Evolutionary conservation across 768 basidiomycete genomes (phyloP), one percentile per base, ranked within the genome.

Genomic region (Gloeopeniophorella convolvens): DNA sequence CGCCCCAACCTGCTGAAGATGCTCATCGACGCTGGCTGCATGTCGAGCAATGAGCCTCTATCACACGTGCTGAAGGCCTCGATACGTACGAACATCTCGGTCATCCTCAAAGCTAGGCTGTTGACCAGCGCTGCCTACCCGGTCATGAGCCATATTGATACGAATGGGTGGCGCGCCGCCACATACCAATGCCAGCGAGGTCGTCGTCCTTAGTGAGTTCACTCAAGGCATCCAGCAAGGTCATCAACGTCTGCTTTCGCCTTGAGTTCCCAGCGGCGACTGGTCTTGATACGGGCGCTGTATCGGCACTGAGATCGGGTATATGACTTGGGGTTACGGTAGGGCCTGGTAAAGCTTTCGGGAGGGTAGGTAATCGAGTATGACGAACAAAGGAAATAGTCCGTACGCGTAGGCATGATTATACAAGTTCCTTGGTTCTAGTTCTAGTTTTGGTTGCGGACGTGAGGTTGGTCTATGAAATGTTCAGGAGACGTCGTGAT

Each of bases 1-100:
- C 4, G 83, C 82, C 10, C 85, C 85, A 10, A 73, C 75, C 51
- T 70, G 72, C 66, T 85, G 83, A n/a, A 81, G 62, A 57, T 83
- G 79, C 56, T 87, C 84, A 57, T 86, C 80, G 48, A 82, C 78
- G 36, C 74, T 77, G 6, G 81, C 83, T 82, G 44, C 2, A 44
- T 12, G 23, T 23, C 8, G 16, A 37, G 16, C 20, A n/a, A 37
- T 42, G 20, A 34, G 42, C 13, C 11, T 18, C 28, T 20, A 24
- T n/a, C 13, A 21, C 41, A 20, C 15, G 15, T 24, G 15, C 13
- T 42, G 45, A 23, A 16, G 7, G 32, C 23, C 21, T 21, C 58
- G 49, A 48, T 28, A 82, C 83, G 72, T 62, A 85, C 83, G 79
- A 55, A 78, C 76, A 56, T 82, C 82, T 58, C 68, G 70, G 56